Percentiles rank a stretch among this genome's conserved stretches.
These are phyloP conservation scores for Backusella australiensis DNA, from an alignment of 192 early-diverging fungal species.

Conservation along the genomic window DNA sequence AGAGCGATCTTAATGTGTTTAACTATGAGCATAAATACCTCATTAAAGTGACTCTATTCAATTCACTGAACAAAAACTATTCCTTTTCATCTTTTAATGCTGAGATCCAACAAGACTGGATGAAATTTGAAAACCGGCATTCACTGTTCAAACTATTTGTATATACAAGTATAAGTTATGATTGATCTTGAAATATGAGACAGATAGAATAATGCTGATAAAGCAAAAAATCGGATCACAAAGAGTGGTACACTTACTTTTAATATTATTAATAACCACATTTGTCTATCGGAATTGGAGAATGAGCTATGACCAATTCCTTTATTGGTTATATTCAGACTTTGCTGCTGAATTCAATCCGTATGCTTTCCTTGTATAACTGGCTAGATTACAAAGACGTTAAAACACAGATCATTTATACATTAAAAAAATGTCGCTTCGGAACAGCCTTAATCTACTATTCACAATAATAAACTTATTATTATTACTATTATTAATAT, in stretches of 20 bases:
- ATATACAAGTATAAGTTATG: background rate
- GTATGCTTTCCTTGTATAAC: background rate
- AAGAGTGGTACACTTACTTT: background rate
- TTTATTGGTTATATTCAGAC: background rate
- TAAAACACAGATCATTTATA: background rate
- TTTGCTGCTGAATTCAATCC: background rate
- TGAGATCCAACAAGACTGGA: background rate
- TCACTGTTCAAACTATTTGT: background rate
- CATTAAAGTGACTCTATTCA: background rate
- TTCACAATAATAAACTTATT: background rate
- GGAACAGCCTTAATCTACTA: background rate
- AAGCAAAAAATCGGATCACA: background rate
- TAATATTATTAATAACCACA: background rate
- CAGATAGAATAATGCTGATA: background rate
- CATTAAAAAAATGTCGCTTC: background rate
- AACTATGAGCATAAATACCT: background rate
- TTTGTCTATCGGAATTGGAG: background rate
- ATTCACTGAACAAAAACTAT: background rate
- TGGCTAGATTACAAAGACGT: background rate
- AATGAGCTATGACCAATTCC: background rate
- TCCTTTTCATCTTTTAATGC: background rate
- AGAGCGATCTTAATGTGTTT: background rate
- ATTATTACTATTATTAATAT: background rate
- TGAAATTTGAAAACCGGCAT: background rate
- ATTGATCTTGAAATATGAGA: background rate